Conservation (phyloP, 306 rosid genomes). For the Sechiopsis laciniata region DNA sequence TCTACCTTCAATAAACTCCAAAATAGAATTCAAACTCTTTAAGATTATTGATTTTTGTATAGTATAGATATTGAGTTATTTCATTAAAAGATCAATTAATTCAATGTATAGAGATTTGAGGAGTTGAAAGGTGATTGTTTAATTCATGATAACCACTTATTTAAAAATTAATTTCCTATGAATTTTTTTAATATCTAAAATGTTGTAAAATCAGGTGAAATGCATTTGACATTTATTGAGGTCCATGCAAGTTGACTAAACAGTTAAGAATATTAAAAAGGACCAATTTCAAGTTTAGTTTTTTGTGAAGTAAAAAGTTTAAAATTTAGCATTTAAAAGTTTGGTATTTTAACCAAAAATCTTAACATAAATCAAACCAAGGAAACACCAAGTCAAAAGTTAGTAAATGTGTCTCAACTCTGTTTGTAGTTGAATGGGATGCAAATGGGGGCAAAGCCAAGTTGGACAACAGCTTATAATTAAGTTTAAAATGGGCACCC, state of each 20-base stretch:
- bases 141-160: too few relatives aligned
- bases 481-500: slow-evolving; percentile 3
- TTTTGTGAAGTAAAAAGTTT: too few relatives aligned
- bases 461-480: neutral
- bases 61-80: neutral
- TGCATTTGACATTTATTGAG: too few relatives aligned
- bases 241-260: too few relatives aligned
- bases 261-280: too few relatives aligned
- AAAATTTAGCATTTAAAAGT: too few relatives aligned
- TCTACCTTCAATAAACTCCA: neutral
- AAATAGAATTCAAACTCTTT: slow-evolving; percentile 15
- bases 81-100: neutral
- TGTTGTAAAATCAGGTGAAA: too few relatives aligned
- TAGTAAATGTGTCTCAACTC: neutral
- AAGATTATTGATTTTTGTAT: neutral
- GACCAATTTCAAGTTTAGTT: too few relatives aligned
- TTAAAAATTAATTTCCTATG: too few relatives aligned
- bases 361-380: neutral
- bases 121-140: too few relatives aligned
- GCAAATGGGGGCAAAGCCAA: neutral
- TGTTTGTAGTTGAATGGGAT: neutral
- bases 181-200: too few relatives aligned
- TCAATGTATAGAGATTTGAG: neutral
- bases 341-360: too few relatives aligned
- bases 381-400: neutral